A percentile compares a stretch with the other conserved stretches of the same genome.
Evolutionary conservation across 208 protist species (phyloP).

Genomic region (Phytomonas sp.): DNA sequence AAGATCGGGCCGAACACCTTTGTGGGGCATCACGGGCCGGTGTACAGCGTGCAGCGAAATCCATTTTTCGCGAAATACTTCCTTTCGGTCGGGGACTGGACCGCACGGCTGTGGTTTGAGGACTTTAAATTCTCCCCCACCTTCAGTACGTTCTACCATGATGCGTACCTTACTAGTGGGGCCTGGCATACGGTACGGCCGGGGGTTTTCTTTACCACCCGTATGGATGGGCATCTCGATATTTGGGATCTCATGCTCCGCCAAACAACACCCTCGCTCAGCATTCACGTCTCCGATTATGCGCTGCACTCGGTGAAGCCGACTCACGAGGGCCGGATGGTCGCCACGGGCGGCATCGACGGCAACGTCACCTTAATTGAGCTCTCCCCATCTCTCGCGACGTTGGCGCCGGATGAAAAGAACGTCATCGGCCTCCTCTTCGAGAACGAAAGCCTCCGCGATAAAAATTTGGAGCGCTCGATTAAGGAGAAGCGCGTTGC

Average conservation of each 20-base stretch:
- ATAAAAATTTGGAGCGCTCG: slow-evolving; percentile 91
- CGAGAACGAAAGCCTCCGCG: slow-evolving; percentile 89
- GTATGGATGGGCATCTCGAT: slow-evolving; percentile 95
- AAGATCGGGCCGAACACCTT: slow-evolving; percentile 92
- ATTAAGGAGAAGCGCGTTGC: slow-evolving; percentile 69
- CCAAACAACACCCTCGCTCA: slow-evolving; percentile 88
- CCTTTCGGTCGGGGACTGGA: slow-evolving; percentile 95
- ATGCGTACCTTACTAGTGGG: slow-evolving; percentile 91
- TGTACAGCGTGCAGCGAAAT: slow-evolving; percentile 94
- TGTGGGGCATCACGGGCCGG: slow-evolving; percentile 93
- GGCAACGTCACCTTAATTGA: slow-evolving; percentile 92
- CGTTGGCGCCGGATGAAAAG: slow-evolving; percentile 83
- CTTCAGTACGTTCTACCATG: slow-evolving; percentile 95
- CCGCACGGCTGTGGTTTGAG: slow-evolving; percentile 93
- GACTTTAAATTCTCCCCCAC: slow-evolving; percentile 93
- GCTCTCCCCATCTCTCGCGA: slow-evolving; percentile 87
- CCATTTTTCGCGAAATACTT: slow-evolving; percentile 95
- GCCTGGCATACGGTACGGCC: slow-evolving; percentile 90
- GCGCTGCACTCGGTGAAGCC: slow-evolving; percentile 82
- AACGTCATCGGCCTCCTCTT: slow-evolving; percentile 83
- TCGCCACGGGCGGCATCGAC: slow-evolving; percentile 90
- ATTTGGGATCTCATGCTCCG: slow-evolving; percentile 94
- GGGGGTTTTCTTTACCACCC: slow-evolving; percentile 94
- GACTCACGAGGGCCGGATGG: slow-evolving; percentile 63
- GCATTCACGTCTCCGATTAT: slow-evolving; percentile 89